Conservation (phyloP, 495 filamentous ascomycete genomes). For the Penicillium bovifimosum region DNA sequence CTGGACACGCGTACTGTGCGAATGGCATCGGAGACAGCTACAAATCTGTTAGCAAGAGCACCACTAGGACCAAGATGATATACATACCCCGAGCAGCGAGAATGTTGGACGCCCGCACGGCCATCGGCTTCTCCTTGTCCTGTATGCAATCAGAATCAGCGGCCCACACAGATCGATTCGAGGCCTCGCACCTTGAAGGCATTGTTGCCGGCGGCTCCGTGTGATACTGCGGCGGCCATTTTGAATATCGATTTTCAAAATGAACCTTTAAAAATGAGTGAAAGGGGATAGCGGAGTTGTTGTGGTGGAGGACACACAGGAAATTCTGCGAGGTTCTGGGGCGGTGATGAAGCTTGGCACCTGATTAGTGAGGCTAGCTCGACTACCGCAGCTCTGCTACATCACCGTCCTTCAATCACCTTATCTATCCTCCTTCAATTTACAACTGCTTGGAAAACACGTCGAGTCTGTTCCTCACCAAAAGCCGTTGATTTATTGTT, state of each 20-base stretch:
- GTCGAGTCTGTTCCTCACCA: constrained; percentile 1
- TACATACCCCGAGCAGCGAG: constrained; percentile 84
- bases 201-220: constrained; percentile 55
- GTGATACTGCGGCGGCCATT: constrained; percentile 61
- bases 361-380: constrained; percentile 40
- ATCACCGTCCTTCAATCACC: constrained; percentile 22
- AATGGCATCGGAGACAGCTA: constrained; percentile 95
- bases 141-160: constrained; percentile 47
- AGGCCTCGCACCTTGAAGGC: constrained; percentile 67
- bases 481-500: constrained; percentile 4
- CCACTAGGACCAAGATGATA: not conserved
- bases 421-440: constrained; percentile 15
- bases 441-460: constrained; percentile 1
- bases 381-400: constrained; percentile 29
- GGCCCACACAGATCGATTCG: constrained; percentile 30
- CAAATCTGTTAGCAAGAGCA: constrained; percentile 13
- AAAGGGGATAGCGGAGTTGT: constrained; percentile 21
- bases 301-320: constrained; percentile 32
- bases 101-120: constrained; percentile 92
- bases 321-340: constrained; percentile 56
- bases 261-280: constrained; percentile 24
- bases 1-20: constrained; percentile 56
- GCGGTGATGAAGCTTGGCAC: constrained; percentile 44
- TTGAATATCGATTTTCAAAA: constrained; percentile 35
- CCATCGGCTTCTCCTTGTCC: constrained; percentile 98